These are phyloP conservation scores for Stenocarpella maydis DNA, from an alignment of 2,329 filamentous ascomycete species.

Conservation along the genomic window DNA sequence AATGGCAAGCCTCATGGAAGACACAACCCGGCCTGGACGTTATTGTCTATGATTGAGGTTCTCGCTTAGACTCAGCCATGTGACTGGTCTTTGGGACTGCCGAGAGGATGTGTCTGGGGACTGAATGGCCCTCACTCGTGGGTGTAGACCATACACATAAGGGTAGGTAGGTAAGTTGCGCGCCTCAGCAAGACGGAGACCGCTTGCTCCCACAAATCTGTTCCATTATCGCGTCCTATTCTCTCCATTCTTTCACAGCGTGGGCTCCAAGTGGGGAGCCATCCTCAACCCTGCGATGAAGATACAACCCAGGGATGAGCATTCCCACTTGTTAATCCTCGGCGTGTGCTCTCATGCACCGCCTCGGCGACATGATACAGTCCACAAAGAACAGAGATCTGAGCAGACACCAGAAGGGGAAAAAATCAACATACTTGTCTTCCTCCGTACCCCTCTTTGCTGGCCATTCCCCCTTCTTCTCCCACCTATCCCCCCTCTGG, in stretches of 20 bases:
- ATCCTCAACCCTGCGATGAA: constrained; percentile 38
- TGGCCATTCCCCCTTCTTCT: neutral
- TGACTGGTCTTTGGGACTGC: neutral
- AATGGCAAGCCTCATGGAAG: neutral
- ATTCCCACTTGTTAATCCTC: constrained; percentile 35
- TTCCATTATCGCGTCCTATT: neutral
- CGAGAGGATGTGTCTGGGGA: too few species aligned
- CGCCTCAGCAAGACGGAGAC: neutral
- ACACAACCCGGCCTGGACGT: neutral
- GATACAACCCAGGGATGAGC: constrained; percentile 39
- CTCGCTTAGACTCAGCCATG: neutral
- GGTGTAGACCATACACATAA: too few species aligned
- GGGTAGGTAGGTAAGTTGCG: neutral
- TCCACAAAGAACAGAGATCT: constrained; percentile 47
- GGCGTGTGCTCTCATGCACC: constrained; percentile 7
- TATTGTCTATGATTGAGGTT: neutral
- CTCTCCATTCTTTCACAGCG: neutral
- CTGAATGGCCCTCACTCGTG: neutral
- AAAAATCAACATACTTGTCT: constrained; percentile 10
- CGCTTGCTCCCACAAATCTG: neutral
- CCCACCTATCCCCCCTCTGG: constrained; percentile 9
- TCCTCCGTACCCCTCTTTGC: constrained; percentile 14
- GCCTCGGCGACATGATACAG: constrained; percentile 35
- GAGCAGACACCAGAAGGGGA: constrained; percentile 40
- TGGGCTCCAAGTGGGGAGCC: neutral